These are phyloP conservation scores for Amphicarpaea edgeworthii DNA, from an alignment of 306 rosid species.

Conservation along the genomic window DNA sequence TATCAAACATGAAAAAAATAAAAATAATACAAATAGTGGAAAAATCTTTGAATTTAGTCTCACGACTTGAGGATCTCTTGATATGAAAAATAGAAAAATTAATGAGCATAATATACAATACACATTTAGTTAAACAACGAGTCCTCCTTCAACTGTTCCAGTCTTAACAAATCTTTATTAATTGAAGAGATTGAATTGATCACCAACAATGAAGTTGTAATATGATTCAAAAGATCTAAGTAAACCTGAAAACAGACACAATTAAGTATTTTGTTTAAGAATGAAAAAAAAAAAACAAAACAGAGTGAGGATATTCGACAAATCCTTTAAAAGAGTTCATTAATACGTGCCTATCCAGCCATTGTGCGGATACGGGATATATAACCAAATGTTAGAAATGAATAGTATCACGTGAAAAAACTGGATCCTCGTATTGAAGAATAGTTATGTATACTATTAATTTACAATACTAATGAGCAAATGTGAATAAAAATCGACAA, in stretches of 20 bases:
- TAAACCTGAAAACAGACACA: not conserved
- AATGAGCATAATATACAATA: not conserved
- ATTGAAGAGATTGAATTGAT: not conserved
- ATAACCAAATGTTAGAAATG: too few relatives aligned
- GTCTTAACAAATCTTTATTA: not conserved
- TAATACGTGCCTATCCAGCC: not conserved
- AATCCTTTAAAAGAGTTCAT: not conserved
- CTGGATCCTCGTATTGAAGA: too few relatives aligned
- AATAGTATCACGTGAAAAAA: too few relatives aligned
- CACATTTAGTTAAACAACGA: not conserved
- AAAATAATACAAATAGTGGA: too few relatives aligned
- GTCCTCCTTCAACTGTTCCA: too few relatives aligned
- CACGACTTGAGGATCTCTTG: not conserved
- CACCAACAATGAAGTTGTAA: not conserved
- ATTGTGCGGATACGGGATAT: too few relatives aligned
- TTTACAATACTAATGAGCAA: too few relatives aligned
- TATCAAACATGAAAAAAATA: too few relatives aligned
- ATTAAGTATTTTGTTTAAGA: not conserved
- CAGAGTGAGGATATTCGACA: not conserved
- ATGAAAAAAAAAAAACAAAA: not conserved
- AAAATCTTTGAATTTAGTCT: not conserved
- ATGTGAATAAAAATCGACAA: too few relatives aligned
- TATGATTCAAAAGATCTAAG: conserved; percentile 8
- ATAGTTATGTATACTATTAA: too few relatives aligned
- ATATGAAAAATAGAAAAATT: not conserved